Base-by-base conservation (phyloP, 257 asterid species). In the Rubia yunnanensis region DNA sequence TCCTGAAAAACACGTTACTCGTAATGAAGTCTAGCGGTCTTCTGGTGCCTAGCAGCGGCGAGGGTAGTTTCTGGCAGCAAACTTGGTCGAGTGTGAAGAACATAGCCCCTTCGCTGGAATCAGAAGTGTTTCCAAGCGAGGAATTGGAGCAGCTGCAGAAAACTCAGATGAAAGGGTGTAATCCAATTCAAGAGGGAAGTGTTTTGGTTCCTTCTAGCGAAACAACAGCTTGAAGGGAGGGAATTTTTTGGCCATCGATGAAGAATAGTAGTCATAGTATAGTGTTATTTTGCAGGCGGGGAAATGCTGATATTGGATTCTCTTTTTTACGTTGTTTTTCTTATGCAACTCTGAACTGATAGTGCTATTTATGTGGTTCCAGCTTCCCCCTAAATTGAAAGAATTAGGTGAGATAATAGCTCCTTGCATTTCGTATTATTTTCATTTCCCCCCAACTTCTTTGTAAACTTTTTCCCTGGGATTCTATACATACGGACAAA, bases 71-170 rank as follows among this genome's bases (percentile, higher is more conserved):
- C 64, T 92, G 98, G 97, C 79, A 87, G 57, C 80, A 81, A 36
- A 92, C 97, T 17, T 92, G 98, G 98, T 63, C 78, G 78, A 94
- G 81, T 53, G 89, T 85, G 63, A 77, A 85, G 15, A 86, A 82
- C 59, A 80, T 92, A 27, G 77, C 81, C 53, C 95, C 97, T 7
- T 78, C 92, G 58, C 61, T 89, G 80, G 91, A 85, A 73, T 68
- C 62, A 22, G 95, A 92, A 72, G 85, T 85, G 50, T 92, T 89
- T 54, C 72, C 95, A 23, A 73, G 77, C 10, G 86, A 80, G 58
- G 98, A 91, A 62, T 27, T 83, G 73, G 92, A 87, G 79, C 80
- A 75, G 72, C 60, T 77, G 79, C 81, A 76, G 63, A 83, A 84
- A 65, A 75, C 72, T 44, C 84, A 75, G 7, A 73, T 55, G 34